These are phyloP conservation scores for Scleroderma citrinum DNA, from an alignment of 768 basidiomycete genomes.

Conservation along the genomic window DNA sequence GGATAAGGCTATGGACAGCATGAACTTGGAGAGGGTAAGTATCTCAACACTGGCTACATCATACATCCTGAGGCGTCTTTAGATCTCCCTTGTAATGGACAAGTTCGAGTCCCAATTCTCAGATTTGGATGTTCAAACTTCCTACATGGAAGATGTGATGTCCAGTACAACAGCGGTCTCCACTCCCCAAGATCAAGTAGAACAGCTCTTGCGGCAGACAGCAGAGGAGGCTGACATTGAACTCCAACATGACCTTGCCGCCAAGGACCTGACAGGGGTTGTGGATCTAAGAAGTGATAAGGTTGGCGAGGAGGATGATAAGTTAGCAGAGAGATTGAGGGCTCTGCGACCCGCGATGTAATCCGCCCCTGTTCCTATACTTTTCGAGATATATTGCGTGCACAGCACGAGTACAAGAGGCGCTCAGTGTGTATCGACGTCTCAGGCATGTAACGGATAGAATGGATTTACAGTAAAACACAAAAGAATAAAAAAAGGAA, in stretches of 20 bases:
- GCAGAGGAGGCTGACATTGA: slow-evolving; percentile 98
- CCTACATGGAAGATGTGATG: slow-evolving; percentile 98
- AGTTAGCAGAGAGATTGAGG: slow-evolving; percentile 80
- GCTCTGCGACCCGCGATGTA: slow-evolving; percentile 78
- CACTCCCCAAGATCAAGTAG: slow-evolving; percentile 96
- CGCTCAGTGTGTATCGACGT: neutral
- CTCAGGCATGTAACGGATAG: too few species aligned
- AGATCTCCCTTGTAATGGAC: slow-evolving; percentile 99
- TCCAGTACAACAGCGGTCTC: slow-evolving; percentile 85
- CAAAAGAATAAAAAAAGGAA: too few species aligned
- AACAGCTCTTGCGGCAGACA: slow-evolving; percentile 83
- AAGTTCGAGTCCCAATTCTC: slow-evolving; percentile 96
- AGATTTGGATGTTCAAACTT: slow-evolving; percentile 96
- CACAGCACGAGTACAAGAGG: neutral
- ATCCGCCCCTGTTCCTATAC: slow-evolving; percentile 1
- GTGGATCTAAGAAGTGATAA: slow-evolving; percentile 54
- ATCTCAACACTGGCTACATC: neutral
- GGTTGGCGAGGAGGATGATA: slow-evolving; percentile 69
- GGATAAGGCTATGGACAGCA: slow-evolving; percentile 98
- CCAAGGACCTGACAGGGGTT: slow-evolving; percentile 47
- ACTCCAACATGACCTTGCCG: slow-evolving; percentile 81
- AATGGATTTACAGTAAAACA: too few species aligned
- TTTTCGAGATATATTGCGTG: neutral
- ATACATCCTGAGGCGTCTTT: slow-evolving; percentile 2
- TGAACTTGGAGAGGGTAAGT: slow-evolving; percentile 94